phyloP scores from a whole-genome alignment of 2,329 filamentous ascomycete genomes.

The Xylaria sp. region DNA sequence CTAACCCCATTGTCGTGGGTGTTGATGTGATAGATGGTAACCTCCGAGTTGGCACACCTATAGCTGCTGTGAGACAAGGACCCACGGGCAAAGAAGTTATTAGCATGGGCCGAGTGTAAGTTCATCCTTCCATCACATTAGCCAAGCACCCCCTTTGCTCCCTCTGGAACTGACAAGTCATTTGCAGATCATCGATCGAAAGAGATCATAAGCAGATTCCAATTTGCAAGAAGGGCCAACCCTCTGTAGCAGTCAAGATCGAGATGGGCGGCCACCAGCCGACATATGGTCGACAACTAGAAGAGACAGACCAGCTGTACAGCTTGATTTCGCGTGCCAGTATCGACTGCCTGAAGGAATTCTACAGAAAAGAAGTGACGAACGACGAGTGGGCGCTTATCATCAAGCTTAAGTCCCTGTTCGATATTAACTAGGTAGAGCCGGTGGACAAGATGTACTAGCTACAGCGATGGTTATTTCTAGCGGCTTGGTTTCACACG shows the following conservation, averaged over 20 bases:
- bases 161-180: constrained; percentile 44
- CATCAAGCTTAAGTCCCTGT: constrained; percentile 93
- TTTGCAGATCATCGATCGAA: constrained; percentile 86
- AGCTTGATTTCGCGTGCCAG: constrained; percentile 85
- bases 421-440: constrained; percentile 77
- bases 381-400: constrained; percentile 94
- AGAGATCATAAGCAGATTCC: constrained; percentile 95
- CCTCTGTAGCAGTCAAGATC: constrained; percentile 98
- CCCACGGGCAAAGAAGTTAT: constrained; percentile 87
- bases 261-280: constrained; percentile 93
- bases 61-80: constrained; percentile 87
- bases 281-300: constrained; percentile 91
- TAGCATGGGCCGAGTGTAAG: constrained; percentile 90
- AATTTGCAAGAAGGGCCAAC: constrained; percentile 94
- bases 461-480: constrained; percentile 1
- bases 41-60: constrained; percentile 86
- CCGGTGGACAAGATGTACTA: background rate
- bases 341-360: constrained; percentile 96
- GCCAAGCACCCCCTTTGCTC: constrained; percentile 7
- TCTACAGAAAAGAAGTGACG: constrained; percentile 72
- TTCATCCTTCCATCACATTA: constrained; percentile 43
- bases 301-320: constrained; percentile 90
- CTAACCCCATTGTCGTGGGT: constrained; percentile 91
- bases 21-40: constrained; percentile 94
- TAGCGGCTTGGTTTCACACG: constrained; percentile 4